phyloP scores from a whole-genome alignment of 1,284 basidiomycete species.

The Uromyces viciae-fabae region DNA sequence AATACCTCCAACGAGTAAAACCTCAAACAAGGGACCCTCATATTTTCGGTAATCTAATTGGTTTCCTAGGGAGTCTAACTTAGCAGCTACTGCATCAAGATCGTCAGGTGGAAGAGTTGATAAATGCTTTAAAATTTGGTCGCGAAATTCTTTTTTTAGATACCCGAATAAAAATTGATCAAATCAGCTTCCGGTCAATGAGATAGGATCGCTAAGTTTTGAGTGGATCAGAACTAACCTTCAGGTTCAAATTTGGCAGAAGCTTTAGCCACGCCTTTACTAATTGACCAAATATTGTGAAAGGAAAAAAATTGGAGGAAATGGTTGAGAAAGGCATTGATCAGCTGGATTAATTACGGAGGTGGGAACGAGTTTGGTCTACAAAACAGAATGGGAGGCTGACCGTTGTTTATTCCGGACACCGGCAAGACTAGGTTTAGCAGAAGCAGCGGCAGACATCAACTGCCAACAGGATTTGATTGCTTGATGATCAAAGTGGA shows the following conservation, averaged over 20 bases:
- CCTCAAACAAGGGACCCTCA: conserved; percentile 89
- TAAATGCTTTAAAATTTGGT: conserved; percentile 88
- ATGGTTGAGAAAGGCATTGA: conserved; percentile 36
- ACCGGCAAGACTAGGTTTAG: conserved; percentile 58
- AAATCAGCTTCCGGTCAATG: neutral
- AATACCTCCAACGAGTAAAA: conserved; percentile 86
- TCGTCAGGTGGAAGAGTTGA: conserved; percentile 74
- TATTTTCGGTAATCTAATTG: conserved; percentile 79
- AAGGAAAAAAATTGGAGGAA: neutral
- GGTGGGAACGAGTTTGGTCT: too few species aligned
- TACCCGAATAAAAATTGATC: neutral
- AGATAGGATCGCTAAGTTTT: neutral
- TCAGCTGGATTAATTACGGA: too few species aligned
- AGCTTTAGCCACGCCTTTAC: conserved; percentile 57
- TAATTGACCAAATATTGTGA: neutral
- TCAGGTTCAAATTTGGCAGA: conserved; percentile 61
- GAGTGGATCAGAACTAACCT: conserved; percentile 52
- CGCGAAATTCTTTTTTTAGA: conserved; percentile 82
- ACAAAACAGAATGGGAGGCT: too few species aligned
- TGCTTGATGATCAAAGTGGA: neutral
- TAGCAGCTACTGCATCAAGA: conserved; percentile 75
- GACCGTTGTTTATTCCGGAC: conserved; percentile 58
- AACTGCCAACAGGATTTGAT: conserved; percentile 30
- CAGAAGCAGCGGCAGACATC: conserved; percentile 44
- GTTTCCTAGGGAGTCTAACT: conserved; percentile 61